phyloP scores from a whole-genome alignment of 441 rosid species.

The Syzygium malaccense region DNA sequence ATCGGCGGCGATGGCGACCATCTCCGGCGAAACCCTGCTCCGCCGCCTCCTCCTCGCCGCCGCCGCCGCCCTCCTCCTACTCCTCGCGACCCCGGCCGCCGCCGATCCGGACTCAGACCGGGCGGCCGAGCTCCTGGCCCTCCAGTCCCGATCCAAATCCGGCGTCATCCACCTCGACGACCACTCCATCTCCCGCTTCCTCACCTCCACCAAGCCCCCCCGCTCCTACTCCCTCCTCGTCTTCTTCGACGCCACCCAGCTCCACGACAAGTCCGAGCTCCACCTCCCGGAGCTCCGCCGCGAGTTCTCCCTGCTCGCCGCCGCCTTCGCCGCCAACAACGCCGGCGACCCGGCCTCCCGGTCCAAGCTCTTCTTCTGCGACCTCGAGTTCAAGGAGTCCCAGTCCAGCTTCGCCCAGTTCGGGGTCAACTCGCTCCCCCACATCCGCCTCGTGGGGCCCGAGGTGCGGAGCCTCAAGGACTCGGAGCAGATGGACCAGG shows the following conservation, averaged over 20 bases:
- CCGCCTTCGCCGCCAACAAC: conserved; percentile 72
- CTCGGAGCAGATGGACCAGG: conserved; percentile 72
- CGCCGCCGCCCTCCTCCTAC: neutral
- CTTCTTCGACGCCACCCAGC: conserved; percentile 88
- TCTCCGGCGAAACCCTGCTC: neutral
- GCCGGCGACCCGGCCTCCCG: conserved; percentile 6
- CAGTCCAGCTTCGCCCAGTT: conserved; percentile 71
- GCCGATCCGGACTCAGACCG: conserved; percentile 1
- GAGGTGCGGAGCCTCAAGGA: conserved; percentile 41
- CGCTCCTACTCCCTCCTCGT: conserved; percentile 68
- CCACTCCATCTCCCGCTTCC: conserved; percentile 59
- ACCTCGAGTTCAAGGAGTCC: conserved; percentile 68
- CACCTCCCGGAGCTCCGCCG: conserved; percentile 13
- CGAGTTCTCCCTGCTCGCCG: conserved; percentile 62
- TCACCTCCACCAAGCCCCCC: conserved; percentile 55
- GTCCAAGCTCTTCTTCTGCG: conserved; percentile 77
- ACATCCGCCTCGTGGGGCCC: conserved; percentile 71
- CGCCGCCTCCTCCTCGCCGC: conserved; percentile 17
- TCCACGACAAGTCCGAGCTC: conserved; percentile 67
- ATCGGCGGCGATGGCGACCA: conserved; percentile 39
- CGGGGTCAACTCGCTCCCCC: conserved; percentile 84
- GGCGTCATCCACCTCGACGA: conserved; percentile 79
- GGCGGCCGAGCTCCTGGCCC: neutral
- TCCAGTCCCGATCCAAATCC: conserved; percentile 24
- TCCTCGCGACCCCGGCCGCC: conserved; percentile 3